A percentile compares a stretch with the other conserved stretches of the same genome.
Conservation (phyloP, 2,329 filamentous ascomycete species). For the Botrytis medusae region DNA sequence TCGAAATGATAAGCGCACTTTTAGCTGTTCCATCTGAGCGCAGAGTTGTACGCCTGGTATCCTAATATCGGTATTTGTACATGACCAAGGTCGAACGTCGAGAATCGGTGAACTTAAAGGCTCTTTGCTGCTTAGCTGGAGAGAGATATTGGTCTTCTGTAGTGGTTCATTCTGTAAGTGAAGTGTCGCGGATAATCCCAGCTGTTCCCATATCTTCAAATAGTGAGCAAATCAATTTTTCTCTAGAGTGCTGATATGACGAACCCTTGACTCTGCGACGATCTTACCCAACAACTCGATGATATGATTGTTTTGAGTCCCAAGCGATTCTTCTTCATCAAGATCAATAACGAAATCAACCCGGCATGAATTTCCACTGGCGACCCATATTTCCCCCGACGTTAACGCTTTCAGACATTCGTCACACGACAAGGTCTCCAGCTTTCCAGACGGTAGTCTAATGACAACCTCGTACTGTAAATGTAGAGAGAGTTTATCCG, state of each 20-base stretch:
- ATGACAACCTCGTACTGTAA: slow-evolving; percentile 23
- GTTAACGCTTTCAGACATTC: slow-evolving; percentile 26
- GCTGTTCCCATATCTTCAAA: slow-evolving; percentile 34
- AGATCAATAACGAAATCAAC: slow-evolving; percentile 30
- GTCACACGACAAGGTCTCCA: slow-evolving; percentile 4
- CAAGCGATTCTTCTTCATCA: slow-evolving; percentile 22
- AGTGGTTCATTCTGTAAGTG: background rate
- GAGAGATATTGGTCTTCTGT: slow-evolving; percentile 21
- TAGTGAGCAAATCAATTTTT: slow-evolving; percentile 19
- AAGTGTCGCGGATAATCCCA: slow-evolving; percentile 31
- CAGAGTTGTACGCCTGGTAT: slow-evolving; percentile 27
- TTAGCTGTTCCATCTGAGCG: slow-evolving; percentile 29
- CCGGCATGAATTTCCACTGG: slow-evolving; percentile 28
- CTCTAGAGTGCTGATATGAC: background rate
- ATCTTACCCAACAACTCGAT: slow-evolving; percentile 27
- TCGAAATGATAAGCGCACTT: slow-evolving; percentile 30
- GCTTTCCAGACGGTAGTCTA: slow-evolving; percentile 9
- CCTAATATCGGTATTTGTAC: slow-evolving; percentile 23
- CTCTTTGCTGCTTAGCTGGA: slow-evolving; percentile 29
- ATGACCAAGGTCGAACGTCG: background rate
- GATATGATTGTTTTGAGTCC: background rate
- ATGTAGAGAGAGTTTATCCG: slow-evolving; percentile 27
- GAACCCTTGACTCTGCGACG: slow-evolving; percentile 31
- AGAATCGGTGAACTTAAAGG: slow-evolving; percentile 4
- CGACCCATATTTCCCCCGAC: slow-evolving; percentile 33